These are phyloP conservation scores for Cornus suecica DNA, from an alignment of 148 eudicot species.

Conservation along the genomic window DNA sequence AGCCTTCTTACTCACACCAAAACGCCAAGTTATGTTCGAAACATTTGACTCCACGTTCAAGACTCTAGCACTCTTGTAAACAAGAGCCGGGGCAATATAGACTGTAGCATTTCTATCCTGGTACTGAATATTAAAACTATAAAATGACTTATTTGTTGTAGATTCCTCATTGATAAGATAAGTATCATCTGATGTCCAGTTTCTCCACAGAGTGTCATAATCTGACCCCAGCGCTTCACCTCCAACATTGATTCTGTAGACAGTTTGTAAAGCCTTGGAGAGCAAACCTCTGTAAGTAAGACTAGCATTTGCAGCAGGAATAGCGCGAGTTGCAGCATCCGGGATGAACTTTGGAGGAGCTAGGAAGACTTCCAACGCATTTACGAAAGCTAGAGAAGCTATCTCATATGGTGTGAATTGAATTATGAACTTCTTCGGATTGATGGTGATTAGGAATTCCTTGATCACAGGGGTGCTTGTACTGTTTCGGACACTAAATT, in stretches of 20 bases:
- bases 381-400: conserved; percentile 36
- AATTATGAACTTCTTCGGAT: conserved; percentile 18
- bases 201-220: conserved; percentile 22
- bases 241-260: conserved; percentile 32
- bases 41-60: conserved; percentile 7
- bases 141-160: not conserved
- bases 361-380: conserved; percentile 43
- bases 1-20: conserved; percentile 19
- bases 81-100: conserved; percentile 20
- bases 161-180: not conserved
- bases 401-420: conserved; percentile 25
- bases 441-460: conserved; percentile 31
- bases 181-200: conserved; percentile 21
- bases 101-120: not conserved
- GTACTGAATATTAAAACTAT: not conserved
- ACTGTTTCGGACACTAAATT: conserved; percentile 18
- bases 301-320: conserved; percentile 11
- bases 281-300: conserved; percentile 1
- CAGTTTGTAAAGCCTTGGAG: conserved; percentile 1
- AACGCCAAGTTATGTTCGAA: conserved; percentile 32
- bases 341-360: conserved; percentile 16
- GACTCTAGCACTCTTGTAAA: conserved; percentile 27
- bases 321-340: conserved; percentile 7
- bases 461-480: conserved; percentile 7
- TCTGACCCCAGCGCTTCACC: not conserved